Evolutionary conservation across 805 yeast genomes (phyloP).

Genomic region (Kazachstania martiniae): DNA sequence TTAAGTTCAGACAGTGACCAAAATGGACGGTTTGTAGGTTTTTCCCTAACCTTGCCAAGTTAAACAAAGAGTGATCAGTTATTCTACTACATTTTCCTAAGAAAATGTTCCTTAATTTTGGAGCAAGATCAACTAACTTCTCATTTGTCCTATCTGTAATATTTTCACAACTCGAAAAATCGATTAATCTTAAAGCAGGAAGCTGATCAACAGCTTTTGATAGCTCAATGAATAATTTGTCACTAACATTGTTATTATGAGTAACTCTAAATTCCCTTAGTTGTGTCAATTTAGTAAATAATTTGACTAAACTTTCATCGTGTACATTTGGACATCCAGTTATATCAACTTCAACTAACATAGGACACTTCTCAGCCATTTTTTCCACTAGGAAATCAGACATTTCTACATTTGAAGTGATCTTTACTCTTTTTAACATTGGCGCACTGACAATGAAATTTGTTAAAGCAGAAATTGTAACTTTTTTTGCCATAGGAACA

Average conservation of each 20-base stretch:
- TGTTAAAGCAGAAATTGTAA: slow-evolving; percentile 54
- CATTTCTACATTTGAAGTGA: slow-evolving; percentile 59
- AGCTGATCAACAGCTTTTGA: slow-evolving; percentile 28
- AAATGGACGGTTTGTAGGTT: slow-evolving; percentile 81
- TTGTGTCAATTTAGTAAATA: slow-evolving; percentile 54
- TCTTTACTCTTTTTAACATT: slow-evolving; percentile 68
- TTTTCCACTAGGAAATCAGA: slow-evolving; percentile 51
- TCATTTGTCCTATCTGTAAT: slow-evolving; percentile 74
- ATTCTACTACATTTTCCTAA: slow-evolving; percentile 80
- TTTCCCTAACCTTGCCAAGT: slow-evolving; percentile 63
- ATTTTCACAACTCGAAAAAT: slow-evolving; percentile 72
- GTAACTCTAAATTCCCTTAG: slow-evolving; percentile 79
- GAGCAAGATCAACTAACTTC: slow-evolving; percentile 63
- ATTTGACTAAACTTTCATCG: slow-evolving; percentile 45
- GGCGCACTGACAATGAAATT: slow-evolving; percentile 53
- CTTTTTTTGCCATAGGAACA: slow-evolving; percentile 72
- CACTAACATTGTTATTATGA: slow-evolving; percentile 58
- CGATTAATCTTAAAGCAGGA: slow-evolving; percentile 66
- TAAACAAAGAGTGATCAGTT: slow-evolving; percentile 68
- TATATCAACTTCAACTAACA: slow-evolving; percentile 81
- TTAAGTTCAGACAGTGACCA: slow-evolving; percentile 86
- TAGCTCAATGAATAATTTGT: slow-evolving; percentile 40
- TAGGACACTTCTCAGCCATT: slow-evolving; percentile 61
- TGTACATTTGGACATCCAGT: slow-evolving; percentile 70
- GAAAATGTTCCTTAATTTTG: slow-evolving; percentile 77